Evolutionary conservation across 202 grass and related monocot genomes (phyloP), one percentile per base, ranked within the genome.

Genomic region (Schoenoplectus triqueter): DNA sequence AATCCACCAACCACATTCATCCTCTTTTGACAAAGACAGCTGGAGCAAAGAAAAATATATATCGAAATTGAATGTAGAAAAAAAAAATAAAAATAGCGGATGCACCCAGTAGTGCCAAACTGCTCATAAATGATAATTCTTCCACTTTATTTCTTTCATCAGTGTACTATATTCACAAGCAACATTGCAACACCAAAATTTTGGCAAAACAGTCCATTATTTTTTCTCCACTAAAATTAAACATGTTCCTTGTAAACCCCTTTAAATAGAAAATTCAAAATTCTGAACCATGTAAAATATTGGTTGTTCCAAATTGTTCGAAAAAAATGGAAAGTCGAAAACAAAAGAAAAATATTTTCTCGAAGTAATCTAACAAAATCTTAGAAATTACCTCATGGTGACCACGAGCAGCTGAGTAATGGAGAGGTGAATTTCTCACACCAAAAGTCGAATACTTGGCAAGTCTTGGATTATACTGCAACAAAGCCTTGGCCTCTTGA

Each of bases 371-470:
- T 20, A 42, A 49, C 3, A 49, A 21, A 64, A 17, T 55, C 54
- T 63, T 47, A 10, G 80, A 69, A 80, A 80, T 90, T 74, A 99
- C 96, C 93, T 99, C 96, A 61, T 95, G 88, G 84, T 99, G 96
- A 19, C 96, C 96, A 80, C 93, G 91, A 1, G 93, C 89, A 49
- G 96, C 96, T 1, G 96, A 99, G 84, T 91, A 99, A 92, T 99
- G 96, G 47, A 99, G 93, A 50, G 96, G 93, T 6, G 96, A 95
- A 87, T 99, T 99, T 52, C 88, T 87, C 87, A 95, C 92, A 20
- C 96, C 96, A 7, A 99, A 99, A 1, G 91, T 95, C 0, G 90
- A 95, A 69, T 94, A 99, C 48, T 89, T 89, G 0, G 90, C 91
- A 80, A 99, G 93, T 49, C 91, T 92, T 20, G 96, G 96, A 67